Conservation (phyloP, 2,329 filamentous ascomycete species). For the Zalaria obscura region DNA sequence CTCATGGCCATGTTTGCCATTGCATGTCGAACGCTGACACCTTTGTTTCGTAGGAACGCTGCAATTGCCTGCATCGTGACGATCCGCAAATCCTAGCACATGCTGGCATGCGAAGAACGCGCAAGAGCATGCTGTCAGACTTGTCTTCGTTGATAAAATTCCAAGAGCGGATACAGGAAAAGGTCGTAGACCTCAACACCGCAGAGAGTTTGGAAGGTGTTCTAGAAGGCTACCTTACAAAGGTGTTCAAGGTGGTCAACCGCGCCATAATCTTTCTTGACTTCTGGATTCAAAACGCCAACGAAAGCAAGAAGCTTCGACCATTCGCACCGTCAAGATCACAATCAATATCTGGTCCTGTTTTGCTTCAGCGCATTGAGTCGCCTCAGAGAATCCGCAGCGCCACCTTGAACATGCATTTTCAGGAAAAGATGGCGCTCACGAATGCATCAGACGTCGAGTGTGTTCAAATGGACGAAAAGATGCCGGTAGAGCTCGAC, state of each 20-base stretch:
- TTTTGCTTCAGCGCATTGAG: too few species aligned
- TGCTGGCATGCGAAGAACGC: constrained; percentile 61
- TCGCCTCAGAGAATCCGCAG: too few species aligned
- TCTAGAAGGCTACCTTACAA: constrained; percentile 84
- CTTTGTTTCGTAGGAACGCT: constrained; percentile 52
- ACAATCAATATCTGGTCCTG: too few species aligned
- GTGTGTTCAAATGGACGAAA: too few species aligned
- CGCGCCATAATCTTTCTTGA: constrained; percentile 84
- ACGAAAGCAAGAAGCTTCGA: not conserved
- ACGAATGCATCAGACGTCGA: too few species aligned
- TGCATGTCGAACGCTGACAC: not conserved
- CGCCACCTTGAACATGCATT: too few species aligned
- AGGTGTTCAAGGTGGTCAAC: constrained; percentile 87
- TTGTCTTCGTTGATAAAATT: constrained; percentile 80
- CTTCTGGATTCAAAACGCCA: constrained; percentile 48
- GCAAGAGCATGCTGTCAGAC: constrained; percentile 80
- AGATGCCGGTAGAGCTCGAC: too few species aligned
- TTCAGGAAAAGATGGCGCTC: too few species aligned
- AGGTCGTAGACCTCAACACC: constrained; percentile 39
- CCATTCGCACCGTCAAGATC: not conserved
- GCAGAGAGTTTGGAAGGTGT: constrained; percentile 55
- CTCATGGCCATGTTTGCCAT: constrained; percentile 8
- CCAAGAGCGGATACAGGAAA: constrained; percentile 71
- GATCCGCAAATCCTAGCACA: constrained; percentile 60
- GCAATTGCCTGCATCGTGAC: constrained; percentile 75